These are phyloP conservation scores for Castanea mollissima DNA, from an alignment of 306 rosid species.

Conservation along the genomic window DNA sequence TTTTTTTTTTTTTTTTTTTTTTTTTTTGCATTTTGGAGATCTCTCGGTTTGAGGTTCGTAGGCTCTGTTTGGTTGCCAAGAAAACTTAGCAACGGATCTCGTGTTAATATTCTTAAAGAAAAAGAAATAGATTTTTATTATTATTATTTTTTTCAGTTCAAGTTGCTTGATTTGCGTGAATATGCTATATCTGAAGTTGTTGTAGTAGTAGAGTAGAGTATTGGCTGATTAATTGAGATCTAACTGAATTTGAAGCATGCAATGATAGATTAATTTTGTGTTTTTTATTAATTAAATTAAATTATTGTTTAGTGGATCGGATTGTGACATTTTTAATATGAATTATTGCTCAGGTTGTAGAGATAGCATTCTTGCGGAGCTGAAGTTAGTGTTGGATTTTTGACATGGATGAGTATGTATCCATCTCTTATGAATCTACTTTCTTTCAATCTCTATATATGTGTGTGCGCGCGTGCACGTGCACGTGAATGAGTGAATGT, in stretches of 20 bases:
- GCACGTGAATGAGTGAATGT: too few species aligned
- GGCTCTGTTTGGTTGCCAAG: constrained; percentile 8
- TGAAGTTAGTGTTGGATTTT: constrained; percentile 15
- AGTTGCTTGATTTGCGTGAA: neutral
- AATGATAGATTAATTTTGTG: neutral
- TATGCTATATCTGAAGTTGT: neutral
- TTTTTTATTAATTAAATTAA: too few species aligned
- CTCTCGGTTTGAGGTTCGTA: neutral
- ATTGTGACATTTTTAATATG: too few species aligned
- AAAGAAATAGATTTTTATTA: neutral
- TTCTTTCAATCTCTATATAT: neutral
- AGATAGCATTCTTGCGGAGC: neutral
- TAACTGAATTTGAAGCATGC: neutral
- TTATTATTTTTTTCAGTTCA: too few species aligned
- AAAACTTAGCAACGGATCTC: neutral
- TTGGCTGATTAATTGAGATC: neutral
- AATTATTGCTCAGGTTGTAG: neutral
- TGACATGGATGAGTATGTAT: constrained; percentile 85
- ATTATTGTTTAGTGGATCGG: too few species aligned
- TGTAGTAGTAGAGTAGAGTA: too few species aligned
- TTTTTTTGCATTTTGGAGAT: neutral
- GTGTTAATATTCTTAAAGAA: neutral
- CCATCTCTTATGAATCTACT: constrained; percentile 6
- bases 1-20: neutral
- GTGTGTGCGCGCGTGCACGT: neutral